Evolutionary conservation across 495 filamentous ascomycete species (phyloP).

Genomic region (Lophiostoma macrostomum): DNA sequence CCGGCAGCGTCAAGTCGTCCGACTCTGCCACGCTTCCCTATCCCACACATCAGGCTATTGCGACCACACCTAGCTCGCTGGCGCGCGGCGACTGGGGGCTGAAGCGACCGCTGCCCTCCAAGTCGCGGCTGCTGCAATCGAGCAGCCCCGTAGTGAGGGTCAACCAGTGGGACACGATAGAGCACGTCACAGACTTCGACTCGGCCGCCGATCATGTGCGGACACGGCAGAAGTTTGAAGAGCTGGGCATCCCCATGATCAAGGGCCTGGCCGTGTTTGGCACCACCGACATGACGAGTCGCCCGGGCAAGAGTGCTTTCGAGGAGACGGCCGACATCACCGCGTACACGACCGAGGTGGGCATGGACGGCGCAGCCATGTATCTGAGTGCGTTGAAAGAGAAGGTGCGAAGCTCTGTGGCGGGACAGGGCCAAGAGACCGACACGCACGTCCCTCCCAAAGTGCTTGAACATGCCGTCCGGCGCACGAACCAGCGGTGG

Average conservation of each 20-base stretch:
- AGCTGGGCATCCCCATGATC: slow-evolving; percentile 66
- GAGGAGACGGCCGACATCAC: slow-evolving; percentile 55
- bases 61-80: slow-evolving; percentile 73
- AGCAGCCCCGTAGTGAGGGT: slow-evolving; percentile 69
- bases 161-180: slow-evolving; percentile 72
- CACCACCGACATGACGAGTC: background rate
- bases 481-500: slow-evolving; percentile 47
- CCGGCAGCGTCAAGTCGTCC: slow-evolving; percentile 41
- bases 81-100: slow-evolving; percentile 87
- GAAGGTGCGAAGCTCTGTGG: background rate
- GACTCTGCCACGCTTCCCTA: slow-evolving; percentile 68
- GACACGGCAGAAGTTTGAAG: slow-evolving; percentile 83
- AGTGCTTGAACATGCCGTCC: background rate
- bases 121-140: slow-evolving; percentile 63
- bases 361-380: slow-evolving; percentile 25
- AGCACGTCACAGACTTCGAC: slow-evolving; percentile 88
- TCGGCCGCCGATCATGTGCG: slow-evolving; percentile 78
- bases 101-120: slow-evolving; percentile 77
- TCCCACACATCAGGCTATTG: slow-evolving; percentile 82
- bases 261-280: slow-evolving; percentile 41
- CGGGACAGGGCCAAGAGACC: background rate
- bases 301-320: slow-evolving; percentile 49
- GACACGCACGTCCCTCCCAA: background rate
- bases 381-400: slow-evolving; percentile 65
- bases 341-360: slow-evolving; percentile 22